Conservation (phyloP, 176 grass and related monocot genomes). For the Melocanna baccifera region DNA sequence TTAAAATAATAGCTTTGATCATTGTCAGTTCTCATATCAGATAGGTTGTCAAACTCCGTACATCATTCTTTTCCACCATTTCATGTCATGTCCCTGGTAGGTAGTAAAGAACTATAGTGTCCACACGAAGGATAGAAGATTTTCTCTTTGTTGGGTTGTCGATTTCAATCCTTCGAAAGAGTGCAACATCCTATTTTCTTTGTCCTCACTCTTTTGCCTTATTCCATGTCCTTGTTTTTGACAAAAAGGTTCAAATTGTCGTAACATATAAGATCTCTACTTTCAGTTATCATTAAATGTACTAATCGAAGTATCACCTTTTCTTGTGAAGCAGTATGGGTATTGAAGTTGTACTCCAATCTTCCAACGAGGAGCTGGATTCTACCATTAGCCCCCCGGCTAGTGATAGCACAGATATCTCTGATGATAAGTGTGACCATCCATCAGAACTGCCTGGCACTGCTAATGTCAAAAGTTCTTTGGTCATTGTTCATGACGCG, state of each 20-base stretch:
- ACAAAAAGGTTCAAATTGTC: slow-evolving; percentile 2
- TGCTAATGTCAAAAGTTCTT: background rate
- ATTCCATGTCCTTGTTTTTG: slow-evolving; percentile 1
- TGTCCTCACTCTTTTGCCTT: background rate
- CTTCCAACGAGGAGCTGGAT: slow-evolving; percentile 33
- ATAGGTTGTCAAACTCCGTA: slow-evolving; percentile 36
- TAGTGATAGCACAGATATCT: background rate
- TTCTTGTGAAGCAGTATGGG: background rate
- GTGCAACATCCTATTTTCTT: slow-evolving; percentile 8
- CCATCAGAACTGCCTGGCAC: background rate
- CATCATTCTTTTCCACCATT: slow-evolving; percentile 28
- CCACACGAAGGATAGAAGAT: background rate
- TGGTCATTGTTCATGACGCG: background rate
- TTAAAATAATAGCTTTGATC: slow-evolving; percentile 23
- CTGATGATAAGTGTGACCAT: slow-evolving; percentile 27
- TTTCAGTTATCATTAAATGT: background rate
- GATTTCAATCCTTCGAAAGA: background rate
- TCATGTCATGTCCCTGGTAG: slow-evolving; percentile 39
- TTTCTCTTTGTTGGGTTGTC: slow-evolving; percentile 29
- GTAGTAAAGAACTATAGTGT: slow-evolving; percentile 22
- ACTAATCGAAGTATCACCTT: background rate
- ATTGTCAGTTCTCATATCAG: slow-evolving; percentile 22
- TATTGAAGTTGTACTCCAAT: slow-evolving; percentile 27
- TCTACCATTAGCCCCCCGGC: background rate
- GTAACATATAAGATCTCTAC: background rate